These are phyloP conservation scores for Penicillium hesseltinei DNA, from an alignment of 2,329 filamentous ascomycete genomes.

Conservation along the genomic window DNA sequence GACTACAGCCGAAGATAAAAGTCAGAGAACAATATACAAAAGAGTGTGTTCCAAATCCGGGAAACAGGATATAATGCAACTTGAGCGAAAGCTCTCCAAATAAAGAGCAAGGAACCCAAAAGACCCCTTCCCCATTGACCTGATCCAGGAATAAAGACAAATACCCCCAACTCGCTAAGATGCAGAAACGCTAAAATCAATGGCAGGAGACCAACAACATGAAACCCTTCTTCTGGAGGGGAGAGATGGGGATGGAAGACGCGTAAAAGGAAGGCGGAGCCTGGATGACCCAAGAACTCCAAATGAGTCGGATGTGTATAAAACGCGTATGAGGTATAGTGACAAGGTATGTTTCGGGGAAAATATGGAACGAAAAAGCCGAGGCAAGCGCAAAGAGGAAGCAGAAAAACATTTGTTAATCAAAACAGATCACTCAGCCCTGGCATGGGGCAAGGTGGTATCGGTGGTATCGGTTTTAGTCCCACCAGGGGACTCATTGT, in stretches of 20 bases:
- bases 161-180: conserved; percentile 3
- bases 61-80: conserved; percentile 7
- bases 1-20: not conserved
- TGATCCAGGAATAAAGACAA: not conserved
- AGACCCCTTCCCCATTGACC: not conserved
- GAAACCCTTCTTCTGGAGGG: not conserved
- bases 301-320: not conserved
- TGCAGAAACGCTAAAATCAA: conserved; percentile 8
- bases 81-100: not conserved
- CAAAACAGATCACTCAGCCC: conserved; percentile 1
- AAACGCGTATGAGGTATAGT: not conserved
- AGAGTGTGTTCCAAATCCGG: not conserved
- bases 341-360: not conserved
- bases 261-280: not conserved
- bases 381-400: not conserved
- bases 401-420: not conserved
- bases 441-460: conserved; percentile 4
- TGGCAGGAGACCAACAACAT: not conserved
- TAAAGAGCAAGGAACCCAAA: not conserved
- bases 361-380: not conserved
- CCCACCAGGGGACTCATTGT: not conserved
- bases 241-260: not conserved
- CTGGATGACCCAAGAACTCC: too few relatives aligned
- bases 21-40: not conserved
- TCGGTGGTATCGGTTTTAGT: conserved; percentile 1